Conservation (phyloP, 768 basidiomycete genomes). For the Leccinellum luteum region DNA sequence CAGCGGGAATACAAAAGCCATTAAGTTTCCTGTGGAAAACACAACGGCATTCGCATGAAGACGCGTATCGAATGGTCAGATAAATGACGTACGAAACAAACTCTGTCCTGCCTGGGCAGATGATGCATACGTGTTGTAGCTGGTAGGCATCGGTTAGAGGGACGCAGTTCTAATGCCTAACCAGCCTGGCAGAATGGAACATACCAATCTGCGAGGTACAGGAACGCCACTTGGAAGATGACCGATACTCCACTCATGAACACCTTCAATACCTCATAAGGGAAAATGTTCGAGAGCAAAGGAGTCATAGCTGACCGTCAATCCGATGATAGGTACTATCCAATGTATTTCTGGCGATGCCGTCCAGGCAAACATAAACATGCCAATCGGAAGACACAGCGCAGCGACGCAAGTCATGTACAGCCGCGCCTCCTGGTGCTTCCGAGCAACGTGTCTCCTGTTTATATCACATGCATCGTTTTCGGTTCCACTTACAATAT, state of each 20-base stretch:
- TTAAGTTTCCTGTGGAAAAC: constrained; percentile 33
- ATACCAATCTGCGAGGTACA: constrained; percentile 52
- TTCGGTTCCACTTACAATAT: constrained; percentile 10
- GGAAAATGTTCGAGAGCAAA: background rate
- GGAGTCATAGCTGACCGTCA: constrained; percentile 16
- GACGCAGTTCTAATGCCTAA: background rate
- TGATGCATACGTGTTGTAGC: constrained; percentile 48
- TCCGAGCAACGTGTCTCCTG: constrained; percentile 19
- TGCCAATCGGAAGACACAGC: constrained; percentile 50
- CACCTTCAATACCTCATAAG: constrained; percentile 29
- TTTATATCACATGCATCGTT: constrained; percentile 15
- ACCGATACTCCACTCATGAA: constrained; percentile 39
- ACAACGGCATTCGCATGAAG: background rate
- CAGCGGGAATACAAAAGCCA: constrained; percentile 46
- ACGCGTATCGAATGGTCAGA: background rate
- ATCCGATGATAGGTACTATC: constrained; percentile 40
- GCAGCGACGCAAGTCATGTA: constrained; percentile 54
- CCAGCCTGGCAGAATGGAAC: constrained; percentile 1
- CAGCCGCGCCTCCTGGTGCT: constrained; percentile 57
- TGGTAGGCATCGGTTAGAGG: constrained; percentile 9
- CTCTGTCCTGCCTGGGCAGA: constrained; percentile 54
- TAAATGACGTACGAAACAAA: constrained; percentile 37
- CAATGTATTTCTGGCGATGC: constrained; percentile 55
- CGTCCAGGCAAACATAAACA: constrained; percentile 74
- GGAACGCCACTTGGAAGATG: constrained; percentile 44